These are phyloP conservation scores for Datisca glomerata DNA, from an alignment of 306 rosid genomes.

Conservation along the genomic window DNA sequence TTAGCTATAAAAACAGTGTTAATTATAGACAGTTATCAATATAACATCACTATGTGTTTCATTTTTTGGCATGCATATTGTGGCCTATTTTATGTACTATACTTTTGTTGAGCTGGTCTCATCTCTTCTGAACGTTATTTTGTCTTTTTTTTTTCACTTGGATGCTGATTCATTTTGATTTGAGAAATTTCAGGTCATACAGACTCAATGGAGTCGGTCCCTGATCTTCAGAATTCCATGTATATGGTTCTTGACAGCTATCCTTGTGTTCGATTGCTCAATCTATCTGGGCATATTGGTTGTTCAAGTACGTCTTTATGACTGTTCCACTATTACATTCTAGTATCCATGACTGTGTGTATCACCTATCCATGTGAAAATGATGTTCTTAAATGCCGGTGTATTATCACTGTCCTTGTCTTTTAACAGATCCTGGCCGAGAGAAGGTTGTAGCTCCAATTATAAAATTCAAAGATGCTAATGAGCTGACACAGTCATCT, in stretches of 20 bases:
- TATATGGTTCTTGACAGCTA: conserved; percentile 46
- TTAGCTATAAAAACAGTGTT: too few relatives aligned
- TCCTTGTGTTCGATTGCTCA: conserved; percentile 78
- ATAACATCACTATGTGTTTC: too few relatives aligned
- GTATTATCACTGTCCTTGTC: too few relatives aligned
- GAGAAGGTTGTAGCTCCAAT: conserved; percentile 76
- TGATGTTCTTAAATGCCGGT: conserved; percentile 6
- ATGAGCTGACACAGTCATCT: conserved; percentile 33
- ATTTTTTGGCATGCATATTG: too few relatives aligned
- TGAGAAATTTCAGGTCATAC: conserved; percentile 22
- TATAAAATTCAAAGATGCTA: conserved; percentile 35
- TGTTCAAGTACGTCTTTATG: conserved; percentile 58
- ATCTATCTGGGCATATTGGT: conserved; percentile 75
- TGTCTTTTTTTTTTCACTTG: too few relatives aligned
- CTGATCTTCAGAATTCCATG: conserved; percentile 88
- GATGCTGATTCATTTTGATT: conserved; percentile 4
- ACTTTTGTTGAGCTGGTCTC: too few relatives aligned
- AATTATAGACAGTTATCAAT: too few relatives aligned
- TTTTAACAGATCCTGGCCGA: conserved; percentile 87
- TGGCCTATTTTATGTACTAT: too few relatives aligned
- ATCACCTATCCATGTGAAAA: too few relatives aligned
- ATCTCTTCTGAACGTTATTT: too few relatives aligned
- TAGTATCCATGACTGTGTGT: too few relatives aligned
- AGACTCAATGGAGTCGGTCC: conserved; percentile 69
- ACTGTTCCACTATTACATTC: too few relatives aligned